Percentiles rank a stretch among this genome's conserved stretches.
These are phyloP conservation scores for Trichophyton verrucosum DNA, from an alignment of 2,329 filamentous ascomycete species.

Conservation along the genomic window DNA sequence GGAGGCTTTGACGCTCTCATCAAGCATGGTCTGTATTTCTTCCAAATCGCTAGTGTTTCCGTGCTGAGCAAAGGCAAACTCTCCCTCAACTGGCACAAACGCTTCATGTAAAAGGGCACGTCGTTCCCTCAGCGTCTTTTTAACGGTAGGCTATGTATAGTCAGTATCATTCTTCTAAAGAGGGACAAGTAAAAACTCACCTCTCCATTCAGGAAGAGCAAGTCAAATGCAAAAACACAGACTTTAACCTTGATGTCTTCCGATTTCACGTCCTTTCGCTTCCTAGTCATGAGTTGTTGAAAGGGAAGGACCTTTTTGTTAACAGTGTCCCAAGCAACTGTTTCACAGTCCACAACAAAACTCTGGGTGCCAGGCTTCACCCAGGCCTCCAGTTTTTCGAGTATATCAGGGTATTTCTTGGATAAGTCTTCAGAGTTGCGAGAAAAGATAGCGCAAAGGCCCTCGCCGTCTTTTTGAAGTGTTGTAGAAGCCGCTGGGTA, in stretches of 20 bases:
- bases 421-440: slow-evolving; percentile 94
- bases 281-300: slow-evolving; percentile 95
- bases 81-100: slow-evolving; percentile 69
- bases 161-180: slow-evolving; percentile 7
- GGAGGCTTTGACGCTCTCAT: slow-evolving; percentile 88
- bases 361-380: slow-evolving; percentile 81
- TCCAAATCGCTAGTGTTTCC: slow-evolving; percentile 84
- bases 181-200: slow-evolving; percentile 25
- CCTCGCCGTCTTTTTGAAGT: slow-evolving; percentile 52
- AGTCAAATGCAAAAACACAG: slow-evolving; percentile 91
- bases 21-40: slow-evolving; percentile 81
- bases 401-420: slow-evolving; percentile 94
- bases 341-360: slow-evolving; percentile 97
- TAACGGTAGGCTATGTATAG: slow-evolving; percentile 53
- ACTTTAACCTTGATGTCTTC: slow-evolving; percentile 96
- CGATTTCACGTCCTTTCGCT: slow-evolving; percentile 90
- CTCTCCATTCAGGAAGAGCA: slow-evolving; percentile 86
- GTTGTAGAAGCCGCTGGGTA: slow-evolving; percentile 50
- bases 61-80: slow-evolving; percentile 79
- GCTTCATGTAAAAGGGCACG: slow-evolving; percentile 60
- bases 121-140: slow-evolving; percentile 73
- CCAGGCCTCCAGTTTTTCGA: slow-evolving; percentile 78
- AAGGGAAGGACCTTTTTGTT: slow-evolving; percentile 96
- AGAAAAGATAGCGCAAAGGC: slow-evolving; percentile 88
- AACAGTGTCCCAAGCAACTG: slow-evolving; percentile 86